phyloP scores from a whole-genome alignment of 2,329 filamentous ascomycete genomes.

The Penicillium sp. region DNA sequence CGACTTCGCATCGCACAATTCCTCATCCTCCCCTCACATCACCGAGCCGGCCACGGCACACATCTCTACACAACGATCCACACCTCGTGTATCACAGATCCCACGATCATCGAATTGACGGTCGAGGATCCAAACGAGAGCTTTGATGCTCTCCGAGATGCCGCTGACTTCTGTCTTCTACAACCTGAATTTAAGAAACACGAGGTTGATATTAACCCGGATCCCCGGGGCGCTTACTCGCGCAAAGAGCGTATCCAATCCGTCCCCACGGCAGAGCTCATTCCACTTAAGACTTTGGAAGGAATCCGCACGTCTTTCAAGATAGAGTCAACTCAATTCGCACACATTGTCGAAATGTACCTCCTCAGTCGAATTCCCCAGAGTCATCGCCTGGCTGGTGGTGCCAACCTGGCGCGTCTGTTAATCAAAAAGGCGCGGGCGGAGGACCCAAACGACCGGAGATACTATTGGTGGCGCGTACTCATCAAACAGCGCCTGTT shows the following conservation, averaged over 20 bases:
- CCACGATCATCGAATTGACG: slow-evolving; percentile 73
- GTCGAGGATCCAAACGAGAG: slow-evolving; percentile 83
- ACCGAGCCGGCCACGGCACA: slow-evolving; percentile 70
- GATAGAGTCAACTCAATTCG: slow-evolving; percentile 56
- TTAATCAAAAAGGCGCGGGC: slow-evolving; percentile 42
- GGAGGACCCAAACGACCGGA: slow-evolving; percentile 50
- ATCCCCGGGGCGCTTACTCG: slow-evolving; percentile 33
- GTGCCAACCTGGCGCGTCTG: slow-evolving; percentile 49
- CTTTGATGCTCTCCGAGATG: slow-evolving; percentile 60
- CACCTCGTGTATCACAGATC: slow-evolving; percentile 58
- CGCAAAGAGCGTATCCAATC: slow-evolving; percentile 33
- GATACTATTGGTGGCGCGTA: slow-evolving; percentile 61
- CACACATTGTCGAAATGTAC: slow-evolving; percentile 57
- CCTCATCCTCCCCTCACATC: slow-evolving; percentile 80
- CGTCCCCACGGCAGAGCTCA: slow-evolving; percentile 49
- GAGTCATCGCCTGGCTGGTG: slow-evolving; percentile 42
- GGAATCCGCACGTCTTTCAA: slow-evolving; percentile 50
- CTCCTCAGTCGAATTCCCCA: slow-evolving; percentile 52
- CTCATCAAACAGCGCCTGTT: slow-evolving; percentile 59
- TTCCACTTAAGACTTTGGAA: slow-evolving; percentile 47
- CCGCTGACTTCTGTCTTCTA: slow-evolving; percentile 54
- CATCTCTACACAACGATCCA: slow-evolving; percentile 79
- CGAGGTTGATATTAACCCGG: slow-evolving; percentile 44
- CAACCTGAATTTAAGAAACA: slow-evolving; percentile 46
- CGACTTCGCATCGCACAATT: slow-evolving; percentile 89